Conservation (phyloP, 495 filamentous ascomycete species). For the Aspergillus wentii region DNA sequence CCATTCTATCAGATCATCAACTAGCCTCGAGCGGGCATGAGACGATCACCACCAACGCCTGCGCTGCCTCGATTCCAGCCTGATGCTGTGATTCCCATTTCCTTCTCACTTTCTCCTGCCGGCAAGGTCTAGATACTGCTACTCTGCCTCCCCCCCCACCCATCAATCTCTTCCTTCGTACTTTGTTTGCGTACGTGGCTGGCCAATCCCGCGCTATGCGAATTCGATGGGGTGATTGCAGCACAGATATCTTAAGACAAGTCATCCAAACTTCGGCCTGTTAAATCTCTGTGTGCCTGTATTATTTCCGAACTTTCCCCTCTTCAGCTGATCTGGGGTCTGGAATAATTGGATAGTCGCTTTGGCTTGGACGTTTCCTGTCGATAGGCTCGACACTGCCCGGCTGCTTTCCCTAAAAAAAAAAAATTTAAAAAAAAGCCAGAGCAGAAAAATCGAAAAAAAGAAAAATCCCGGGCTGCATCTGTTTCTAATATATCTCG, state of each 20-base stretch:
- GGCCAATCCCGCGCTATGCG: slow-evolving; percentile 22
- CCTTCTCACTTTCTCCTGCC: slow-evolving; percentile 6
- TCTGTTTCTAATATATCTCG: neutral
- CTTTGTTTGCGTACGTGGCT: slow-evolving; percentile 22
- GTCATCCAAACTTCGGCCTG: slow-evolving; percentile 11
- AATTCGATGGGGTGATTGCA: slow-evolving; percentile 10
- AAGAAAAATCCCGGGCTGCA: slow-evolving; percentile 3
- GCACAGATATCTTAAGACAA: slow-evolving; percentile 16
- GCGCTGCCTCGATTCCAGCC: slow-evolving; percentile 9
- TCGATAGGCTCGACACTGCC: neutral
- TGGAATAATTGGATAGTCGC: no score
- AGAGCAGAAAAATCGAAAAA: slow-evolving; percentile 6
- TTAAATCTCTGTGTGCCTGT: slow-evolving; percentile 11
- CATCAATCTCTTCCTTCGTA: slow-evolving; percentile 2
- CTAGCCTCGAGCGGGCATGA: slow-evolving; percentile 21
- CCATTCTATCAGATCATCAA: slow-evolving; percentile 47
- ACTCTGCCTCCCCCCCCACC: neutral
- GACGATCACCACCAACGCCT: slow-evolving; percentile 13
- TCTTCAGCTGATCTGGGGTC: slow-evolving; percentile 25
- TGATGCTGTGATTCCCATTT: slow-evolving; percentile 10
- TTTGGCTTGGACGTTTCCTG: no score
- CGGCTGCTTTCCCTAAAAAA: slow-evolving; percentile 7
- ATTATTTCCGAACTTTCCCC: slow-evolving; percentile 9
- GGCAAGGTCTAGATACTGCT: slow-evolving; percentile 4
- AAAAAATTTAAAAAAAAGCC: slow-evolving; percentile 5